Conservation (phyloP, 176 grass and related monocot genomes). For the Typha latifolia region DNA sequence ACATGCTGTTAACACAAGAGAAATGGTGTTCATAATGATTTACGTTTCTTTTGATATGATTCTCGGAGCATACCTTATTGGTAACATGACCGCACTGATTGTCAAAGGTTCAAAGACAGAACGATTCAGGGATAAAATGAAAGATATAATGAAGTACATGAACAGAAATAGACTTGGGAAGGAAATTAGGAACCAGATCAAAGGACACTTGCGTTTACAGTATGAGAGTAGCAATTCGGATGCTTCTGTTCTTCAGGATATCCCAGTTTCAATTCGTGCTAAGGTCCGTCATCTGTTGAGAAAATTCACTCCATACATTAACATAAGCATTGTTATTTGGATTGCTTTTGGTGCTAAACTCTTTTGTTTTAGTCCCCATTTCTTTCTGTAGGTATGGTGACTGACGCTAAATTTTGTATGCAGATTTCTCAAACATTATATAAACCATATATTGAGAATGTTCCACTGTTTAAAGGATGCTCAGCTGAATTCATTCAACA, state of each 20-base stretch:
- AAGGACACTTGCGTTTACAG: slow-evolving; percentile 80
- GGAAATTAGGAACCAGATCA: slow-evolving; percentile 83
- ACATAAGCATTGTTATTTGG: not conserved
- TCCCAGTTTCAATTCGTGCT: slow-evolving; percentile 83
- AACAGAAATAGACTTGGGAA: slow-evolving; percentile 86
- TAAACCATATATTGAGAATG: slow-evolving; percentile 61
- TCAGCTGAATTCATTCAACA: slow-evolving; percentile 96
- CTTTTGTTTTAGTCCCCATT: slow-evolving; percentile 14
- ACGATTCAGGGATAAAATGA: slow-evolving; percentile 97
- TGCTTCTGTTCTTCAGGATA: slow-evolving; percentile 81
- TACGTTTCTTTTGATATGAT: slow-evolving; percentile 99
- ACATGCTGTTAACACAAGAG: slow-evolving; percentile 84
- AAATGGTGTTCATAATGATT: slow-evolving; percentile 99
- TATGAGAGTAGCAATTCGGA: slow-evolving; percentile 94
- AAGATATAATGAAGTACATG: slow-evolving; percentile 88
- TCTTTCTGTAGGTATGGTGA: slow-evolving; percentile 3
- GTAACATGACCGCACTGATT: slow-evolving; percentile 97
- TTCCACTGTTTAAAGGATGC: slow-evolving; percentile 72
- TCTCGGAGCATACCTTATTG: slow-evolving; percentile 93
- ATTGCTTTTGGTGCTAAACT: not conserved
- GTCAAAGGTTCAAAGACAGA: slow-evolving; percentile 98
- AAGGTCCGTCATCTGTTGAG: slow-evolving; percentile 51
- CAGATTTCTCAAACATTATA: slow-evolving; percentile 96
- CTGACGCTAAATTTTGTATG: slow-evolving; percentile 7
- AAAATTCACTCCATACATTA: not conserved